Conservation (phyloP, 371 early-diverging fungal genomes). For the Zychaea mexicana region DNA sequence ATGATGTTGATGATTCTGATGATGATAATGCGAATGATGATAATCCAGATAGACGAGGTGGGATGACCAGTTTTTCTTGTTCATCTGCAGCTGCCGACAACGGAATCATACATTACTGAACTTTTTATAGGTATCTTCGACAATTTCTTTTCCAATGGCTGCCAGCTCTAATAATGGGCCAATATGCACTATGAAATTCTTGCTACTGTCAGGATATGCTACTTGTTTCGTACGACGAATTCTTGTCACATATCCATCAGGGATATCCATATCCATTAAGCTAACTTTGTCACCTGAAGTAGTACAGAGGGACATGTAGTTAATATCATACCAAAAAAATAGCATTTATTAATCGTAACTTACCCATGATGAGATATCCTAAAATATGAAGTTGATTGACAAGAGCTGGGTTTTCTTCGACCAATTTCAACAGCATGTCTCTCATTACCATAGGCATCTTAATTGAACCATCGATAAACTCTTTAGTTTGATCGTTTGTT, state of each 20-base stretch:
- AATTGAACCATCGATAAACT: background rate
- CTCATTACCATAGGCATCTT: slow-evolving; percentile 4
- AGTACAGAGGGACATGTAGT: background rate
- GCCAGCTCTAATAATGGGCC: slow-evolving; percentile 9
- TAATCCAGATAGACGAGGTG: background rate
- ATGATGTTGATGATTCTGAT: background rate
- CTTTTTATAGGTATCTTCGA: background rate
- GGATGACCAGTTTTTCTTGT: background rate
- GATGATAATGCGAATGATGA: background rate
- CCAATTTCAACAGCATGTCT: slow-evolving; percentile 8
- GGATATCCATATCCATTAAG: slow-evolving; percentile 3
- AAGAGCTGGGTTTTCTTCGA: background rate
- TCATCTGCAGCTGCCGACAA: background rate
- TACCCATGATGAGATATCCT: slow-evolving; percentile 8
- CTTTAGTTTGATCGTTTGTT: slow-evolving; percentile 1
- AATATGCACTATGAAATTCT: background rate
- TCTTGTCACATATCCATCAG: slow-evolving; percentile 1
- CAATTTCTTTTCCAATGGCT: background rate
- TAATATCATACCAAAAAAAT: background rate
- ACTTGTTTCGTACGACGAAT: slow-evolving; percentile 6
- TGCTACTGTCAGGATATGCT: background rate
- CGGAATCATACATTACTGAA: background rate
- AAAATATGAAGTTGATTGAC: background rate
- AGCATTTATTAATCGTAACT: background rate
- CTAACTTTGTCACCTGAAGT: background rate